Percentiles rank a stretch among this genome's conserved stretches.
Conservation (phyloP, 306 rosid genomes). For the Cucurbita pepo region DNA sequence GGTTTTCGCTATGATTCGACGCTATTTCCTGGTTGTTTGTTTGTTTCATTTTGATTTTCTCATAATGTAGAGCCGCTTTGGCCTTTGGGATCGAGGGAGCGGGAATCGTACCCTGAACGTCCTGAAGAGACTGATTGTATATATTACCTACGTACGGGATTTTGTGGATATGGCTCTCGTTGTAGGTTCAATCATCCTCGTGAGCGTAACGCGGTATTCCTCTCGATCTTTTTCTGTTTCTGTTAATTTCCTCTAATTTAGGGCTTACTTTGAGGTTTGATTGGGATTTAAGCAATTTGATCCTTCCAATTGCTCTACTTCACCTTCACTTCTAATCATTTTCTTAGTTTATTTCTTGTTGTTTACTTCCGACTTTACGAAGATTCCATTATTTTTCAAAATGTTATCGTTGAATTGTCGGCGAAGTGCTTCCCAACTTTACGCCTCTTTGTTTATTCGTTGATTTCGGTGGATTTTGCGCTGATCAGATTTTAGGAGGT, state of each 20-base stretch:
- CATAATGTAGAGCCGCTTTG: constrained; percentile 55
- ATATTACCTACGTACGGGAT: constrained; percentile 66
- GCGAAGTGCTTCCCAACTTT: neutral
- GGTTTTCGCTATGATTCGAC: constrained; percentile 16
- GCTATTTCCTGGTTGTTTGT: constrained; percentile 30
- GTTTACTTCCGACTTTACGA: neutral
- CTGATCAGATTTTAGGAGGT: constrained; percentile 65
- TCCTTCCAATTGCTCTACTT: neutral
- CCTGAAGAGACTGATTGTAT: constrained; percentile 87
- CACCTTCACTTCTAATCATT: neutral
- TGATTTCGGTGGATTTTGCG: constrained; percentile 14
- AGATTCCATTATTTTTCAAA: neutral
- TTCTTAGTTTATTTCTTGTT: neutral
- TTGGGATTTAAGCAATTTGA: neutral
- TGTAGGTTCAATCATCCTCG: constrained; percentile 99
- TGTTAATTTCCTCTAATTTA: neutral
- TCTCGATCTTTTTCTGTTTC: neutral
- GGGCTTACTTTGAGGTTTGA: constrained; percentile 13
- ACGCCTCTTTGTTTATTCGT: neutral
- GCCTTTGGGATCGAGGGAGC: constrained; percentile 45
- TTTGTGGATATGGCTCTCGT: constrained; percentile 81
- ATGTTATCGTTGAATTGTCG: neutral
- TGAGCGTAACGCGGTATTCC: constrained; percentile 57
- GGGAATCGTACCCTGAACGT: constrained; percentile 77
- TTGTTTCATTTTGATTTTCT: constrained; percentile 26